phyloP scores from a whole-genome alignment of 2,329 filamentous ascomycete genomes.

The Pseudogymnoascus pannorum region DNA sequence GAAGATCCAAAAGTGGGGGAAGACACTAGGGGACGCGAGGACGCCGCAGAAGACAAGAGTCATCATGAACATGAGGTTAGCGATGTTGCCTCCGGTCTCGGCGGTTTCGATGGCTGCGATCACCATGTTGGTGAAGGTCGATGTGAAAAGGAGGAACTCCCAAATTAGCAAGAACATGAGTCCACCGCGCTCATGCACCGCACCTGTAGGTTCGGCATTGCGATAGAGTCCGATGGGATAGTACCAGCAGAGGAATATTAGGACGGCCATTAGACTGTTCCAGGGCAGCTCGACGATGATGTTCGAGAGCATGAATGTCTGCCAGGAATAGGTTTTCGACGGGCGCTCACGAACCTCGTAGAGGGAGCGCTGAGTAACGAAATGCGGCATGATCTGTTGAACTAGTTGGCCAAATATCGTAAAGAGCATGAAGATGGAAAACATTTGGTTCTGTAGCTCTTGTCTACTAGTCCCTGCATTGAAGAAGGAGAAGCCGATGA shows the following conservation, averaged over 20 bases:
- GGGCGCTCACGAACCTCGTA: constrained; percentile 54
- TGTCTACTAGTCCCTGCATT: constrained; percentile 44
- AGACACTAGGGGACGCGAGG: constrained; percentile 51
- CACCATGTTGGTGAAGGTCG: constrained; percentile 71
- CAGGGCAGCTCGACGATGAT: constrained; percentile 41
- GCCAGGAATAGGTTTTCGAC: constrained; percentile 55
- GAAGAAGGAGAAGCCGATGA: constrained; percentile 58
- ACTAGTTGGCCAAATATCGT: constrained; percentile 53
- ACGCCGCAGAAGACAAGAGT: constrained; percentile 68
- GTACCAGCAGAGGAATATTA: constrained; percentile 49
- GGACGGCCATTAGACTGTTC: constrained; percentile 35
- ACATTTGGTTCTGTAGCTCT: constrained; percentile 48
- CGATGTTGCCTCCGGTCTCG: constrained; percentile 70
- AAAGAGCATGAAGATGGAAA: constrained; percentile 56
- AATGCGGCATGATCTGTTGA: constrained; percentile 51
- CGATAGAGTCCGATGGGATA: constrained; percentile 49
- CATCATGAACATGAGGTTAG: constrained; percentile 66
- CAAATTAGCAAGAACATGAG: constrained; percentile 74
- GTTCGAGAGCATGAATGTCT: constrained; percentile 48
- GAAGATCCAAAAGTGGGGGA: constrained; percentile 75
- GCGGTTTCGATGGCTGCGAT: constrained; percentile 72
- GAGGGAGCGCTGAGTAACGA: constrained; percentile 48
- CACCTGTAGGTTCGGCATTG: constrained; percentile 58
- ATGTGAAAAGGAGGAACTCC: constrained; percentile 71
- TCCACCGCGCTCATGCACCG: constrained; percentile 61